Base-by-base conservation (phyloP, 306 rosid genomes). In the Adenanthera pavonina region DNA sequence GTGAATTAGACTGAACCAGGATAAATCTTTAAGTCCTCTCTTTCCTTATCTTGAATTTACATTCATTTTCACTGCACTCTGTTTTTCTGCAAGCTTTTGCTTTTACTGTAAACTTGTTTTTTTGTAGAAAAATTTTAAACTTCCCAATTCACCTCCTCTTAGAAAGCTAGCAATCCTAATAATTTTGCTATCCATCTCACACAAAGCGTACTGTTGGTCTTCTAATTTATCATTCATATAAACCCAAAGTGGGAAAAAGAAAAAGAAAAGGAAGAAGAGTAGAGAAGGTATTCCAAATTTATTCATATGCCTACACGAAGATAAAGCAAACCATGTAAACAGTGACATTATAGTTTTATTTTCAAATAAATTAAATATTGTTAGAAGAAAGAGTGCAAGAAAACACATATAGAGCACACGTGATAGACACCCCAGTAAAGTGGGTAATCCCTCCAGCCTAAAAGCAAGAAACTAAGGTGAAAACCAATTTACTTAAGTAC, bases 291-390 rank as follows among this genome's bases (percentile, higher is more conserved):
- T 62, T 36, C 13, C 16, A 64, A 36, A 15, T 13, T 25, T 70
- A 49, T 13, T 46, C 53, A 61, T 20, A 61, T 47, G 4, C 46
- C 1, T 35, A 65, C 33, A 20, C 41, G 68, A 38, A 49, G 46
- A 73, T 73, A 30, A 49, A 79, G 16, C 47, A 74, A 74, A 30
- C n/a, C 36, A 53, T 1, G 8, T 34, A 15, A 52, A 73, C 65
- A 53, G 34, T 34, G 8, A 72, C 6, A 46, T 25, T 25, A 69
- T 69, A 46, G 25, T 48, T 33, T 14, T 30, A 48, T 30, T 48
- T 71, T 48, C 7, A 30, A 33, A 71, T 4, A 33, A 33, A 14
- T 12, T 13, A 30, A 72, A 7, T 72, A 33, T 47, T 49, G 7
- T 72, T 48, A 15, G 56, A 34, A 72, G n/a, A 35, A 44, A 52